phyloP scores from a whole-genome alignment of 116 monocot genomes.

The Iris pallida region DNA sequence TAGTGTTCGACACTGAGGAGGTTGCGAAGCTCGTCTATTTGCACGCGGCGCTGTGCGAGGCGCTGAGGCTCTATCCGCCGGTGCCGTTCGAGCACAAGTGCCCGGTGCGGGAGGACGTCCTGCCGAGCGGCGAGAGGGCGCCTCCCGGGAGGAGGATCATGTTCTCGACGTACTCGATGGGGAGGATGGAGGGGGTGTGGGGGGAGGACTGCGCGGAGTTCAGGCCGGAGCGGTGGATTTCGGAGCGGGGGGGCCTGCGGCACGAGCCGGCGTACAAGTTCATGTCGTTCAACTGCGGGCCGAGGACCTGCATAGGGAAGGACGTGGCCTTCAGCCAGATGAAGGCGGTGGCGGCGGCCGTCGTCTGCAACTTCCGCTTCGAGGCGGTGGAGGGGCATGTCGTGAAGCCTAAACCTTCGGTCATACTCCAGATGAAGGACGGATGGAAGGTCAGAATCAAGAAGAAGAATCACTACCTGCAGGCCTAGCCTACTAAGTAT shows the following conservation, averaged over 20 bases:
- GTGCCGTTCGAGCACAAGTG: slow-evolving; percentile 25
- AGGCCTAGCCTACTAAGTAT: too few species aligned
- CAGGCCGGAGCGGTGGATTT: slow-evolving; percentile 9
- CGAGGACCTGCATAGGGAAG: slow-evolving; percentile 28
- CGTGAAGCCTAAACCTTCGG: slow-evolving; percentile 17
- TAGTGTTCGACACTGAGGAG: not conserved
- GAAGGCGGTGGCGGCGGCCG: slow-evolving; percentile 22
- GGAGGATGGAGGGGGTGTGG: slow-evolving; percentile 34
- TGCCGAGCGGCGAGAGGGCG: slow-evolving; percentile 18
- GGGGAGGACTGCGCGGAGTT: slow-evolving; percentile 41
- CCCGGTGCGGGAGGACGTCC: slow-evolving; percentile 14
- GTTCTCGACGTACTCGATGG: slow-evolving; percentile 19
- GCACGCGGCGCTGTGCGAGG: slow-evolving; percentile 28
- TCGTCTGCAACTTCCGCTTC: slow-evolving; percentile 22
- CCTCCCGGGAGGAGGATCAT: slow-evolving; percentile 24
- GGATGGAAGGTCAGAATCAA: slow-evolving; percentile 12
- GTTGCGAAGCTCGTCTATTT: slow-evolving; percentile 28
- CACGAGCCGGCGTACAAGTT: slow-evolving; percentile 31
- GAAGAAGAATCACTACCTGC: not conserved
- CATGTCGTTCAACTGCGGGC: slow-evolving; percentile 30
- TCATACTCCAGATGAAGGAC: slow-evolving; percentile 19
- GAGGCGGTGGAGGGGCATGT: slow-evolving; percentile 19
- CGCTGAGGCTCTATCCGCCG: slow-evolving; percentile 16
- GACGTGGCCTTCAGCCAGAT: slow-evolving; percentile 29
- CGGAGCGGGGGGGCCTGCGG: slow-evolving; percentile 5